Percentiles rank a stretch among this genome's conserved stretches.
These are phyloP conservation scores for Didymellaceae sp. DNA, from an alignment of 2,329 filamentous ascomycete species.

Conservation along the genomic window DNA sequence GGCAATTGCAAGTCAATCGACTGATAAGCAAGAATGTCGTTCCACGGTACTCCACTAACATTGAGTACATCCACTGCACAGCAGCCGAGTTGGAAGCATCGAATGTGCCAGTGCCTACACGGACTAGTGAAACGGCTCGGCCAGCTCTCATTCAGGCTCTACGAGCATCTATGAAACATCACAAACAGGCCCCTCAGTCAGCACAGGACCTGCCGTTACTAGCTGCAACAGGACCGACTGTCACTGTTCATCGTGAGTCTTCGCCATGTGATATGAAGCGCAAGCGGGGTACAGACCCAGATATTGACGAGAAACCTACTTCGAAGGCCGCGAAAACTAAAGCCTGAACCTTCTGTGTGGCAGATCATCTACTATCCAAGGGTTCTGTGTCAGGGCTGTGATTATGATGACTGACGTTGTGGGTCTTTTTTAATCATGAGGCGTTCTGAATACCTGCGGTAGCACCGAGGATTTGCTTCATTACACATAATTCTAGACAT, in stretches of 20 bases:
- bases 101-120: constrained; percentile 22
- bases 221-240: not conserved
- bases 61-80: constrained; percentile 16
- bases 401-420: no score
- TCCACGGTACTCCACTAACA: no score
- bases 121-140: constrained; percentile 4
- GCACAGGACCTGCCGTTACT: not conserved
- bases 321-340: not conserved
- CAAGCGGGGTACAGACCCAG: not conserved
- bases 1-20: no score
- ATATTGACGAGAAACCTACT: not conserved
- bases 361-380: no score
- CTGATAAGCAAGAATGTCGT: no score
- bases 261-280: not conserved
- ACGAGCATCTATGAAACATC: not conserved
- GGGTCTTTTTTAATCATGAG: no score
- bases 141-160: not conserved
- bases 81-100: constrained; percentile 22
- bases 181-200: not conserved
- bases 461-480: no score
- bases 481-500: no score
- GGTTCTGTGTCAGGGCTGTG: no score
- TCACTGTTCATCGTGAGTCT: not conserved
- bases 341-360: no score
- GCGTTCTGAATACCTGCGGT: no score